Evolutionary conservation across 805 yeast genomes (phyloP).

Genomic region (Lipomyces yamadae): DNA sequence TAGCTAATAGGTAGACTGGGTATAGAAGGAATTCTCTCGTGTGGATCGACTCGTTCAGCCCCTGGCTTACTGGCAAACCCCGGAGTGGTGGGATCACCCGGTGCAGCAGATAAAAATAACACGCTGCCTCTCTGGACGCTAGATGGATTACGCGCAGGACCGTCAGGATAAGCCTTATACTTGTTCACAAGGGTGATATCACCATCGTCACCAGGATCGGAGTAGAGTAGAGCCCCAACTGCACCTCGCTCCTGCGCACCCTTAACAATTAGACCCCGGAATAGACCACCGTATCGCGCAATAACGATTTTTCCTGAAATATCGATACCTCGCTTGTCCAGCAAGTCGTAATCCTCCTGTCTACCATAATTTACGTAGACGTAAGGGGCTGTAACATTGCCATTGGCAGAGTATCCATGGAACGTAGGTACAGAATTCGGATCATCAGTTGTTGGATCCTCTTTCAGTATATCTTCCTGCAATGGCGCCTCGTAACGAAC

Average conservation of each 20-base stretch:
- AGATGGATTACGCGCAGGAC: slow-evolving; percentile 78
- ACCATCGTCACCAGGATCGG: slow-evolving; percentile 68
- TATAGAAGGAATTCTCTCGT: slow-evolving; percentile 60
- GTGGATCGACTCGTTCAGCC: slow-evolving; percentile 57
- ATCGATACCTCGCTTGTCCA: slow-evolving; percentile 55
- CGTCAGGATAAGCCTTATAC: slow-evolving; percentile 68
- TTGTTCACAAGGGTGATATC: slow-evolving; percentile 59
- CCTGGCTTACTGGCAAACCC: slow-evolving; percentile 63
- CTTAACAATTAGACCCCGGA: slow-evolving; percentile 75
- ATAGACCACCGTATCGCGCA: slow-evolving; percentile 67
- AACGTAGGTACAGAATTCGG: slow-evolving; percentile 67
- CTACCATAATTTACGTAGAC: slow-evolving; percentile 75
- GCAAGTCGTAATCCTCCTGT: slow-evolving; percentile 58
- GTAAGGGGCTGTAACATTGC: slow-evolving; percentile 69
- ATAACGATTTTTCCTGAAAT: slow-evolving; percentile 65
- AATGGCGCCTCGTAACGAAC: slow-evolving; percentile 58
- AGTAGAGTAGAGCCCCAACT: slow-evolving; percentile 65
- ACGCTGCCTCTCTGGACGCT: slow-evolving; percentile 79
- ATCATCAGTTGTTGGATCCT: slow-evolving; percentile 56
- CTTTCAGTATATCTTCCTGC: slow-evolving; percentile 57
- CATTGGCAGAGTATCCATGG: slow-evolving; percentile 76
- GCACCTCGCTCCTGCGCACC: slow-evolving; percentile 77
- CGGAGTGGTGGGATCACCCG: slow-evolving; percentile 84
- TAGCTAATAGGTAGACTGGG: slow-evolving; percentile 75
- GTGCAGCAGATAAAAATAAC: slow-evolving; percentile 60